Evolutionary conservation across 2,329 filamentous ascomycete species (phyloP), one percentile per base, ranked within the genome.

Genomic region (Calcarisporium arbuscula): DNA sequence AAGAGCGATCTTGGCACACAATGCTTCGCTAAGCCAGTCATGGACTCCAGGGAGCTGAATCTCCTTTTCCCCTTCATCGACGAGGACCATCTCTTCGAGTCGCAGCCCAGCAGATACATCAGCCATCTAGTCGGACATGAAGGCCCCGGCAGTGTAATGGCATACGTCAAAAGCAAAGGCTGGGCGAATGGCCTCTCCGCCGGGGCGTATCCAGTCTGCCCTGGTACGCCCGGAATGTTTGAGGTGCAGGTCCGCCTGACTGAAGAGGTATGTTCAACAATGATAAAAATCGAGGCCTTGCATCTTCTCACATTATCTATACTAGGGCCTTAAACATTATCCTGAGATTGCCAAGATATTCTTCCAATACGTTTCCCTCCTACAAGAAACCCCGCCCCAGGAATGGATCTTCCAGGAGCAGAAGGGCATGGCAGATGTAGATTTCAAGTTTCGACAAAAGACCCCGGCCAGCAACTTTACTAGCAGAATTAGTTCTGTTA

Each of bases 401-500:
- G 71, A 94, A 56, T 96, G 92, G 92, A 88, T 96, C 38, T 89
- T 92, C 39, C 77, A 94, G 20, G 92, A 98, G 61, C 84, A 92
- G 58, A 90, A 88, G 59, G 80, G 81, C 22, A 80, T 96, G 64
- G 81, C 85, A 28, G 89, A 96, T 46, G 86, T 96, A 10, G 85
- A 94, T 48, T 98, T 98, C 70, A 85, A 84, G 46, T 98, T 94
- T 62, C 86, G 81, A 60, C 86, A 96, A 56, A 96, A 96, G 67
- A 85, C 80, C 3, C 86, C 85, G 2, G 87, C 90, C 2, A 92
- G 83, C 54, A 77, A 83, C 19, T 96, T 95, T 50, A 92, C 88
- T 0, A 95, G 87, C 65, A 79, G 76, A 40, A 78, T 87, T 44
- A 88, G 83, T 52, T 79, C 82, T 14, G 76, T 87, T 14, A 96